These are phyloP conservation scores for Lipomyces japonicus DNA, from an alignment of 805 yeast genomes.

Conservation along the genomic window DNA sequence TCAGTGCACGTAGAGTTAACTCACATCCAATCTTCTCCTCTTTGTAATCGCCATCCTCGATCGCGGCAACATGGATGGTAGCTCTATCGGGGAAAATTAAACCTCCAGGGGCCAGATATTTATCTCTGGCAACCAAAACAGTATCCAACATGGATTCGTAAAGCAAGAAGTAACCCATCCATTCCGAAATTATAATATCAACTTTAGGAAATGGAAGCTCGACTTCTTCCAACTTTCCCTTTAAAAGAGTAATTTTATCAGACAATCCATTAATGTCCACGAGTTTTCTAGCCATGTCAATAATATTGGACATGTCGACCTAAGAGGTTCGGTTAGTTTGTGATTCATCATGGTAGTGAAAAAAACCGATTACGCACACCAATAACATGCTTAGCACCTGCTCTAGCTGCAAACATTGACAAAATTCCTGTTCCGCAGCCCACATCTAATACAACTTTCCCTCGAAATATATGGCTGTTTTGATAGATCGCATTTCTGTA, in stretches of 20 bases:
- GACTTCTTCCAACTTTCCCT: conserved; percentile 94
- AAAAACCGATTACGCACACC: conserved; percentile 47
- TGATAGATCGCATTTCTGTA: conserved; percentile 90
- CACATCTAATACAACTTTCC: conserved; percentile 90
- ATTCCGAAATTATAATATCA: conserved; percentile 92
- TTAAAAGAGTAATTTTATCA: conserved; percentile 73
- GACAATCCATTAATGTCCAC: conserved; percentile 69
- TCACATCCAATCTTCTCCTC: conserved; percentile 66
- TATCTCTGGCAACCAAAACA: conserved; percentile 89
- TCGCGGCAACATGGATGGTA: conserved; percentile 73
- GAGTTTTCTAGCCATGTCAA: conserved; percentile 86
- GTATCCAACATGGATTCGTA: conserved; percentile 98
- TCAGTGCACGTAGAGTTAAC: conserved; percentile 25
- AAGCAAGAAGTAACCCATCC: conserved; percentile 98
- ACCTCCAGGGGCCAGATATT: conserved; percentile 73
- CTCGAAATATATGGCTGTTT: conserved; percentile 84
- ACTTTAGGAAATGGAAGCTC: conserved; percentile 77
- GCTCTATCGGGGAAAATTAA: conserved; percentile 76
- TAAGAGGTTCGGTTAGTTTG: background rate
- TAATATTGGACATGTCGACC: conserved; percentile 90
- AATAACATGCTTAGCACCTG: conserved; percentile 98
- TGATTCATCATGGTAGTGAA: background rate
- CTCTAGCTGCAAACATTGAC: conserved; percentile 95
- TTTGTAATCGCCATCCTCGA: conserved; percentile 83
- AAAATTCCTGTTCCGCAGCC: conserved; percentile 99